These are phyloP conservation scores for Teunomyces gatunensis DNA, from an alignment of 805 yeast species.

Conservation along the genomic window DNA sequence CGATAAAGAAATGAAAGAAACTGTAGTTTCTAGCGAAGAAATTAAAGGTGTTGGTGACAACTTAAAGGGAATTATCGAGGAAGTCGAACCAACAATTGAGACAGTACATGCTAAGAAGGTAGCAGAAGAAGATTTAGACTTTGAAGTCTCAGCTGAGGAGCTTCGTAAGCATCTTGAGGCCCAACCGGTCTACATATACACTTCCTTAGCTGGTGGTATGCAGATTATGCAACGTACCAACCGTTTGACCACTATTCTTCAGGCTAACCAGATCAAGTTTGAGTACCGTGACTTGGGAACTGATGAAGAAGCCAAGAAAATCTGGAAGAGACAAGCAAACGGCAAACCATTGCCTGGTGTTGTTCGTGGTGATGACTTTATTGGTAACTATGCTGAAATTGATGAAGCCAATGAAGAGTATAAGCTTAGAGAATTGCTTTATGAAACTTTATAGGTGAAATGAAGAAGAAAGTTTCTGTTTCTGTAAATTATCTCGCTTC, in stretches of 20 bases:
- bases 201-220: slow-evolving; percentile 87
- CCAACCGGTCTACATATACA: slow-evolving; percentile 71
- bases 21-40: slow-evolving; percentile 6
- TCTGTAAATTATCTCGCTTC: not conserved
- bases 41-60: not conserved
- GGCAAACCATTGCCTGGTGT: slow-evolving; percentile 83
- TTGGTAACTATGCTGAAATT: slow-evolving; percentile 83
- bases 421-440: slow-evolving; percentile 58
- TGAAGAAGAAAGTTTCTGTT: slow-evolving; percentile 3
- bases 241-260: slow-evolving; percentile 67
- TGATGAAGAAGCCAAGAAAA: slow-evolving; percentile 77
- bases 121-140: slow-evolving; percentile 18
- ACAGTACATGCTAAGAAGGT: slow-evolving; percentile 5
- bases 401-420: slow-evolving; percentile 85
- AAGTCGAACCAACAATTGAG: slow-evolving; percentile 5
- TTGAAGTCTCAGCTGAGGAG: slow-evolving; percentile 41
- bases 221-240: slow-evolving; percentile 77
- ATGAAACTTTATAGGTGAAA: slow-evolving; percentile 51
- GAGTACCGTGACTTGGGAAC: slow-evolving; percentile 80
- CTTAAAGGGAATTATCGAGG: slow-evolving; percentile 7
- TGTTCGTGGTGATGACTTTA: slow-evolving; percentile 74
- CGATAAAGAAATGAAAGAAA: not conserved
- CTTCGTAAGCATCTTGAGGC: slow-evolving; percentile 41
- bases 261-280: slow-evolving; percentile 69
- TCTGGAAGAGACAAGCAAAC: slow-evolving; percentile 73